These are phyloP conservation scores for Bipolaris sorokiniana DNA, from an alignment of 2,329 filamentous ascomycete species.

Conservation along the genomic window DNA sequence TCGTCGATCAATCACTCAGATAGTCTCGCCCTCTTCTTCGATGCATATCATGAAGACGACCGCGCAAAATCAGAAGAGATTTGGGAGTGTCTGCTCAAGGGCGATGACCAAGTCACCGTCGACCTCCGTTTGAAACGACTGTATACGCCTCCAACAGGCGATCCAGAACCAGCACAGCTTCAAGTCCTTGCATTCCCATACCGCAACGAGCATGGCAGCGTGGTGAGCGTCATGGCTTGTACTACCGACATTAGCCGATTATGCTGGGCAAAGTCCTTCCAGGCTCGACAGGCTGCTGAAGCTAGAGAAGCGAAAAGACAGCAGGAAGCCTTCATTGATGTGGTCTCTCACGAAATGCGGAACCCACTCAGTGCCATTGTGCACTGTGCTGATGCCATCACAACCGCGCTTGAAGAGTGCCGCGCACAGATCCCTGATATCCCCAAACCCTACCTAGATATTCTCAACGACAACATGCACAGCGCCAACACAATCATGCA, in stretches of 20 bases:
- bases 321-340: constrained; percentile 50
- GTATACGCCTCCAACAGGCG: constrained; percentile 40
- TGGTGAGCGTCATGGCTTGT: constrained; percentile 47
- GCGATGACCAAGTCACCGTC: constrained; percentile 33
- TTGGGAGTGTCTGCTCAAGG: constrained; percentile 34
- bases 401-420: constrained; percentile 44
- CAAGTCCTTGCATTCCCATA: constrained; percentile 46
- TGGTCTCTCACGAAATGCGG: constrained; percentile 54
- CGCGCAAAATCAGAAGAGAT: constrained; percentile 29
- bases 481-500: constrained; percentile 53
- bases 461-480: constrained; percentile 40
- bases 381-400: constrained; percentile 54
- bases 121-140: constrained; percentile 41
- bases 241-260: constrained; percentile 49
- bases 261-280: constrained; percentile 50
- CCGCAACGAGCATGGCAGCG: constrained; percentile 35
- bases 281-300: constrained; percentile 46
- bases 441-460: constrained; percentile 31
- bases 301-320: constrained; percentile 49
- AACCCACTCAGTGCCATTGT: constrained; percentile 55
- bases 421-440: constrained; percentile 29
- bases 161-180: constrained; percentile 39
- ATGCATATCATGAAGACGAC: constrained; percentile 40
- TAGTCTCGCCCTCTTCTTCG: constrained; percentile 33
- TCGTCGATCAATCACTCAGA: constrained; percentile 23